phyloP scores from a whole-genome alignment of 2,329 filamentous ascomycete genomes.

The Cytospora schulzeri region DNA sequence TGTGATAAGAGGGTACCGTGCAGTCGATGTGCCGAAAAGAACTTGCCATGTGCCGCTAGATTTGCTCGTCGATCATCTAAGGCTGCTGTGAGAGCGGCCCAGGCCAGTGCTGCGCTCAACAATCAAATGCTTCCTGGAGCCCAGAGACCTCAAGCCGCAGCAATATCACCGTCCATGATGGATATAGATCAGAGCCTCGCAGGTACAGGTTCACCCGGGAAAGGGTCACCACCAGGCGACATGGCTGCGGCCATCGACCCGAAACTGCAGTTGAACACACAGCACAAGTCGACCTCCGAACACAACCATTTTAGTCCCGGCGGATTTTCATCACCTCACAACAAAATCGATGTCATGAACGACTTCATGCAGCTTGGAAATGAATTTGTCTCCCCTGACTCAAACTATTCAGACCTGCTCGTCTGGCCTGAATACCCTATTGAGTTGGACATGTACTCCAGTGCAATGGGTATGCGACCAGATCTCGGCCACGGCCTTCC shows the following conservation, averaged over 20 bases:
- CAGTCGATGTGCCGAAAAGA: slow-evolving; percentile 52
- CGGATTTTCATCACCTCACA: slow-evolving; percentile 42
- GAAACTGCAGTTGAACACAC: slow-evolving; percentile 36
- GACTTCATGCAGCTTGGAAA: slow-evolving; percentile 45
- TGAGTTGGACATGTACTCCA: slow-evolving; percentile 46
- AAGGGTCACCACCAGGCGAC: slow-evolving; percentile 34
- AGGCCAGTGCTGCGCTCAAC: slow-evolving; percentile 41
- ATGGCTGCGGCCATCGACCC: slow-evolving; percentile 38
- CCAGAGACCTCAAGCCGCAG: slow-evolving; percentile 31
- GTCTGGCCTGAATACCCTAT: slow-evolving; percentile 48
- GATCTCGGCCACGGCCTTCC: slow-evolving; percentile 39
- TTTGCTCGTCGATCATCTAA: slow-evolving; percentile 56
- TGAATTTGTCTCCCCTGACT: slow-evolving; percentile 41
- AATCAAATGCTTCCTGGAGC: slow-evolving; percentile 32
- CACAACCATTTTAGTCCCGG: slow-evolving; percentile 40
- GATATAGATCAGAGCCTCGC: slow-evolving; percentile 37
- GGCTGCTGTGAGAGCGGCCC: slow-evolving; percentile 46
- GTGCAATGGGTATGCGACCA: slow-evolving; percentile 37
- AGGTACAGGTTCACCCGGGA: slow-evolving; percentile 34
- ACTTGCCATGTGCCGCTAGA: slow-evolving; percentile 49
- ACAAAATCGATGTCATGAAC: slow-evolving; percentile 42
- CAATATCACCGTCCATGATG: slow-evolving; percentile 41
- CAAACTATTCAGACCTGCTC: slow-evolving; percentile 47
- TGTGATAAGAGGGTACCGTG: slow-evolving; percentile 55
- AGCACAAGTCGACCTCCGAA: slow-evolving; percentile 37